Percentiles rank a stretch among this genome's conserved stretches.
phyloP scores from a whole-genome alignment of 2,329 filamentous ascomycete genomes.

The Diplodia seriata region DNA sequence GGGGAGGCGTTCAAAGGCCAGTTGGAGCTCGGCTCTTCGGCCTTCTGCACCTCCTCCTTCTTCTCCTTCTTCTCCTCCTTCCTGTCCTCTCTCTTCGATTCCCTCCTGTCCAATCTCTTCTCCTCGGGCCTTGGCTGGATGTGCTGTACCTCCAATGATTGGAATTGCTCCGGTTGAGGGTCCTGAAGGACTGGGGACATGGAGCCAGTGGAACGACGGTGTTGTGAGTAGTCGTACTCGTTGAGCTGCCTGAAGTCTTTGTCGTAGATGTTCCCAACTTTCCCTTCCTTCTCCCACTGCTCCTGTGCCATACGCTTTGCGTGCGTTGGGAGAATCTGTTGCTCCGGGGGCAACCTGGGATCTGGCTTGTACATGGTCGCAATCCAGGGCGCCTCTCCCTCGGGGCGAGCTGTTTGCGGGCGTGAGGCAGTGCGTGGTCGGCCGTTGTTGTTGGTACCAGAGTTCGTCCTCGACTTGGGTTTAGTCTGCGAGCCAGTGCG shows the following conservation, averaged over 20 bases:
- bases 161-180: conserved; percentile 39
- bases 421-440: conserved; percentile 65
- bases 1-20: conserved; percentile 10
- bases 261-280: conserved; percentile 84
- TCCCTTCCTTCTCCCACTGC: conserved; percentile 92
- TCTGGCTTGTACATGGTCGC: conserved; percentile 95
- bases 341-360: conserved; percentile 88
- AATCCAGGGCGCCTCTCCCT: conserved; percentile 96
- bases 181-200: conserved; percentile 38
- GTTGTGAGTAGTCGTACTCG: conserved; percentile 57
- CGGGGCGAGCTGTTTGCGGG: conserved; percentile 72
- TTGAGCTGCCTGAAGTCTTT: conserved; percentile 85
- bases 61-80: not conserved
- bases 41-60: not conserved
- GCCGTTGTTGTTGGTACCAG: conserved; percentile 33
- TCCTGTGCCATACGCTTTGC: conserved; percentile 91
- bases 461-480: conserved; percentile 32
- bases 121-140: not conserved
- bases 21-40: not conserved
- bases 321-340: conserved; percentile 94
- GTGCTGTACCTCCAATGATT: not conserved
- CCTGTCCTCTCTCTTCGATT: not conserved
- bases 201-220: conserved; percentile 17
- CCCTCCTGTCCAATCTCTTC: not conserved
- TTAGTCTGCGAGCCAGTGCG: conserved; percentile 33